Conservation (phyloP, 2,329 filamentous ascomycete species). For the Byssoonygena ceratinophila region DNA sequence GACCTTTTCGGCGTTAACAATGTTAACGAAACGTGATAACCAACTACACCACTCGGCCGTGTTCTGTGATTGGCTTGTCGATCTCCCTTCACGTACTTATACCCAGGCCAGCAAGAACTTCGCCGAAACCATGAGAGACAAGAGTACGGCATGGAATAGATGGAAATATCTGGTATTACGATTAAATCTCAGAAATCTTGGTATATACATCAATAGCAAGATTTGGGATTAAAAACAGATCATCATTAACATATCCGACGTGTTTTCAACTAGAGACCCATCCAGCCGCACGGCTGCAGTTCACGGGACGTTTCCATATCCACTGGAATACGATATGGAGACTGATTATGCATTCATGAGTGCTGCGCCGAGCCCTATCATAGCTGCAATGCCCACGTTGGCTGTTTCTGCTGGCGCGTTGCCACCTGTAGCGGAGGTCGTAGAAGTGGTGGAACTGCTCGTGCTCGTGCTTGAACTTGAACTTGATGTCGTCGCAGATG, state of each 20-base stretch:
- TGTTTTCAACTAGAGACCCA: no score
- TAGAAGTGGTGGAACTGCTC: constrained; percentile 27
- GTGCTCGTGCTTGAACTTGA: constrained; percentile 3
- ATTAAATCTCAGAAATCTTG: no score
- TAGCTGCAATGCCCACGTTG: constrained; percentile 37
- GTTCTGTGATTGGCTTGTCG: neutral
- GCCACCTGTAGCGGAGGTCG: constrained; percentile 16
- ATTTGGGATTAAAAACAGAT: no score
- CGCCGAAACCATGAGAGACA: no score
- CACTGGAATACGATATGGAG: no score
- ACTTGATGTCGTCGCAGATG: constrained; percentile 1
- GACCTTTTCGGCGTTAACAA: constrained; percentile 17
- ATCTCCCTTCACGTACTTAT: neutral
- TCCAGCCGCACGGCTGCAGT: no score
- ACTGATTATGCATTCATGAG: constrained; percentile 13
- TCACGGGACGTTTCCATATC: no score
- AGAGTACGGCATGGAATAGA: no score
- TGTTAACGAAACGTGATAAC: constrained; percentile 15
- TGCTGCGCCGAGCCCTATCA: constrained; percentile 38
- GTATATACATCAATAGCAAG: no score
- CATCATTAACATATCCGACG: no score
- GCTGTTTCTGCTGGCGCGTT: constrained; percentile 28
- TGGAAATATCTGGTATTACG: no score
- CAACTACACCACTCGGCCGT: constrained; percentile 16
- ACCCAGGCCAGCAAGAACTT: no score